These are phyloP conservation scores for Coemansia sp. DNA, from an alignment of 192 early-diverging fungal species.

Conservation along the genomic window DNA sequence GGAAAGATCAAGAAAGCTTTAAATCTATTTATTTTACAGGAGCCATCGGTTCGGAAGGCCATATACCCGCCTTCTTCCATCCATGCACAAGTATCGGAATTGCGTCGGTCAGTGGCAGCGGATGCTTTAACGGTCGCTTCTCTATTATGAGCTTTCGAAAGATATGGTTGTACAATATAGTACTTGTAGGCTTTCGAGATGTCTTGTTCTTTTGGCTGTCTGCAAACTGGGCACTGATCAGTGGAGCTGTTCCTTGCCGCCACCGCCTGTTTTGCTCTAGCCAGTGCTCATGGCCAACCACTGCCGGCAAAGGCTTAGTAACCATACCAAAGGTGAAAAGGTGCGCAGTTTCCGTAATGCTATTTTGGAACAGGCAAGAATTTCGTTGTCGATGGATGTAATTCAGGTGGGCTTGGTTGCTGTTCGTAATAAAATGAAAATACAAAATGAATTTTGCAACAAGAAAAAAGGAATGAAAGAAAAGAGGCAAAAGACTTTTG, in stretches of 20 bases:
- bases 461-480: not conserved
- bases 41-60: constrained; percentile 21
- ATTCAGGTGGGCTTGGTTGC: no score
- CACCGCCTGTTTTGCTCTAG: constrained; percentile 32
- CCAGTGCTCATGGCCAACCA: constrained; percentile 32
- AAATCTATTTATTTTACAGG: not conserved
- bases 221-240: not conserved
- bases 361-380: not conserved
- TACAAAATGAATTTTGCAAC: no score
- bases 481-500: no score
- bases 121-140: constrained; percentile 20
- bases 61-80: constrained; percentile 40
- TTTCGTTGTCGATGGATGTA: not conserved
- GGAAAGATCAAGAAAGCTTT: not conserved
- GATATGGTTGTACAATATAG: constrained; percentile 24
- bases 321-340: constrained; percentile 1
- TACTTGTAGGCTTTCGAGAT: constrained; percentile 13
- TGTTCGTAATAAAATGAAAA: no score
- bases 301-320: not conserved
- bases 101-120: constrained; percentile 32
- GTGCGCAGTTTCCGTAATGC: not conserved
- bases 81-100: constrained; percentile 38
- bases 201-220: not conserved
- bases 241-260: constrained; percentile 8
- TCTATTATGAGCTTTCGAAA: constrained; percentile 36